These are phyloP conservation scores for Saccharomyces paradoxus DNA, from an alignment of 805 yeast species.

Conservation along the genomic window DNA sequence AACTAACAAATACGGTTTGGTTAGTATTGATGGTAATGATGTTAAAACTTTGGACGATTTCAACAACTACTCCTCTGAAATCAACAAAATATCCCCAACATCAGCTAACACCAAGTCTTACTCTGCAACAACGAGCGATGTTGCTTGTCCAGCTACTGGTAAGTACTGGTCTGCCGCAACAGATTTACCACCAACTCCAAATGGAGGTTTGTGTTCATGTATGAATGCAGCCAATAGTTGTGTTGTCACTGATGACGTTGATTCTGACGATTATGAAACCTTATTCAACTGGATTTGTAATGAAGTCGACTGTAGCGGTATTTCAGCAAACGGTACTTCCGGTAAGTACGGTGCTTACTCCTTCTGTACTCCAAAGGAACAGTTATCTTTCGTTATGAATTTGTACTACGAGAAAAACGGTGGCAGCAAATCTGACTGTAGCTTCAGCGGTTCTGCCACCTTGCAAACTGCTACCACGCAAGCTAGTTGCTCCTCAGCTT, in stretches of 20 bases:
- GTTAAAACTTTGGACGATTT: constrained; percentile 59
- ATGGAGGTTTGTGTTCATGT: constrained; percentile 56
- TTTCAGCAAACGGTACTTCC: constrained; percentile 50
- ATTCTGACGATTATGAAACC: constrained; percentile 47
- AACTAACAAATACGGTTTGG: constrained; percentile 68
- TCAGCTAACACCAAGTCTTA: constrained; percentile 35
- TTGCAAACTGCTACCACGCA: constrained; percentile 41
- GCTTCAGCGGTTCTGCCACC: constrained; percentile 61
- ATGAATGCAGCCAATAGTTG: constrained; percentile 47
- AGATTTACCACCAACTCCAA: constrained; percentile 74
- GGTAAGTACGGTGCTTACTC: constrained; percentile 70
- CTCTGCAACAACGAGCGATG: constrained; percentile 36
- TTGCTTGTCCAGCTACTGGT: constrained; percentile 55
- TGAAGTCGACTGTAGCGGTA: constrained; percentile 49
- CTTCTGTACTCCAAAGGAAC: constrained; percentile 58
- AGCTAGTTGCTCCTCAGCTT: constrained; percentile 46
- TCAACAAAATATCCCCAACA: constrained; percentile 47
- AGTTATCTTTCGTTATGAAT: constrained; percentile 58
- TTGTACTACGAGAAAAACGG: constrained; percentile 47
- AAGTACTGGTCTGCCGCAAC: constrained; percentile 58
- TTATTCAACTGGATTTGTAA: constrained; percentile 55
- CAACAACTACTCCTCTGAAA: constrained; percentile 52
- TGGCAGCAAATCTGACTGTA: constrained; percentile 47
- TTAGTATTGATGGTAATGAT: constrained; percentile 38
- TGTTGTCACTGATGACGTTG: constrained; percentile 51